Evolutionary conservation across 176 grass and related monocot species (phyloP), one percentile per base, ranked within the genome.

Genomic region (Panicum miliaceum): DNA sequence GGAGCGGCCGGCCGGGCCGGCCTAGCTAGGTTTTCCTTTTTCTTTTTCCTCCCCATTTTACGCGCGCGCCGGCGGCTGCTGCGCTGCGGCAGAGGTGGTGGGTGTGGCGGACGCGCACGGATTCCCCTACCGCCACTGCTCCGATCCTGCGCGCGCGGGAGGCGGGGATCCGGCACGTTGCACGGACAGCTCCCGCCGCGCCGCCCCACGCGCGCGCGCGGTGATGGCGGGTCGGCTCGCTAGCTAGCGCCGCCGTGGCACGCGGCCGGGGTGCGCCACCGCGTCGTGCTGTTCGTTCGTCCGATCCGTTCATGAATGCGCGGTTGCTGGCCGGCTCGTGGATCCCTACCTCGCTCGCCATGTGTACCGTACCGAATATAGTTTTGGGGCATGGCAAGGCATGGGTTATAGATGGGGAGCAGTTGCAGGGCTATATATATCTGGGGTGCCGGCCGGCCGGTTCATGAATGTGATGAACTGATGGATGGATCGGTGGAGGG

Each of bases 131-230:
- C 29, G 2, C 29, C 2, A 2, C 29, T 32, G 29, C 29, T 32
- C 29, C 29, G 42, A 0, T 42, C 37, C 6, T 0, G 43, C 43
- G 43, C 43, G 22, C 40, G 68, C 38, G 43, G 14, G 71, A n/a
- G 72, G 15, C 40, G 27, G 48, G 68, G 32, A 56, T 53, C 75
- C 29, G 25, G 59, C 76, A 79, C 59, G 76, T 64, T 64, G 76
- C 41, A 47, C 41, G 57, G 38, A 27, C 57, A 78, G n/a, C 75
- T 29, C 71, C 71, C 37, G n/a, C n/a, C 22, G 71, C 71, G 47
- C 47, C 68, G 75, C 75, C 75, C 56, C 75, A 78, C 75, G 75
- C 52, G 52, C 19, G 38, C 35, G 27, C 60, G n/a, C 22, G 4
- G 7, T 75, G 15, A 76, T 57, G 52, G 20, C 2, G 11, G 66